Conservation (phyloP, 164 flowering plant genomes). For the Tinospora cordifolia region DNA sequence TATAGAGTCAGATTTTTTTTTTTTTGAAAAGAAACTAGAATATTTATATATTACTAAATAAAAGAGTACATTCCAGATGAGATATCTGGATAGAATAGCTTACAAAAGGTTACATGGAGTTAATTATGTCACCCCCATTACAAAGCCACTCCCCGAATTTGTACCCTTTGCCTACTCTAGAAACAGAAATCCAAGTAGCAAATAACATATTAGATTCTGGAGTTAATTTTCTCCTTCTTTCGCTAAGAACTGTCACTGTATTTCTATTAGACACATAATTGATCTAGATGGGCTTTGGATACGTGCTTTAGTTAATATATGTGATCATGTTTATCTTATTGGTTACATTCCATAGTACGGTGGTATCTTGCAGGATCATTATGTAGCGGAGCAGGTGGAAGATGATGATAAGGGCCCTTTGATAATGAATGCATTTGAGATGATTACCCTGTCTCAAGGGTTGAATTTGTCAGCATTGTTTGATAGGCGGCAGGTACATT, state of each 20-base stretch:
- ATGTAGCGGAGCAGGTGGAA: conserved; percentile 60
- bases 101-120: no score
- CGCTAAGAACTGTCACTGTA: neutral
- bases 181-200: neutral
- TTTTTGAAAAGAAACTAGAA: no score
- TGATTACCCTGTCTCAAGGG: conserved; percentile 96
- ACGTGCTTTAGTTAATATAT: neutral
- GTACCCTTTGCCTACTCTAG: no score
- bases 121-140: no score
- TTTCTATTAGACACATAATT: neutral
- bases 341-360: conserved; percentile 2
- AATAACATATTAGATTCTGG: neutral
- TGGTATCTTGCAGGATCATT: conserved; percentile 51
- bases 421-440: conserved; percentile 97
- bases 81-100: no score
- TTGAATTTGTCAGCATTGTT: conserved; percentile 85
- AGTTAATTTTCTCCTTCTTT: no score
- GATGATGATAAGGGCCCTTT: conserved; percentile 51
- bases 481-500: conserved; percentile 78
- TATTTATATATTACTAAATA: no score
- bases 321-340: neutral
- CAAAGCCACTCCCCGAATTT: no score
- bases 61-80: no score
- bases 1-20: no score
- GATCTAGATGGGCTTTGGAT: neutral